Conservation (phyloP, 2,329 filamentous ascomycete genomes). For the Penicillium sp. region DNA sequence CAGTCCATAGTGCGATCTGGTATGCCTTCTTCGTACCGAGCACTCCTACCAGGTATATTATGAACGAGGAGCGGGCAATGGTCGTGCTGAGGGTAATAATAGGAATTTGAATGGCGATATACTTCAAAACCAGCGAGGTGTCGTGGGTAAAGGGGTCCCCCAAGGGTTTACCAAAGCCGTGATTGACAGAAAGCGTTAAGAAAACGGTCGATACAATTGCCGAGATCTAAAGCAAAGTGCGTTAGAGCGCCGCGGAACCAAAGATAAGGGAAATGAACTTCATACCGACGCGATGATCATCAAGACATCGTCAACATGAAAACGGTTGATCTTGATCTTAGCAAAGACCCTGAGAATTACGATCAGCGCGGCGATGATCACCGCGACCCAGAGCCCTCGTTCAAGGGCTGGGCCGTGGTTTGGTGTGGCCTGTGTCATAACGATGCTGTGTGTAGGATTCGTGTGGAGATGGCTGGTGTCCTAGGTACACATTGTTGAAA, state of each 20-base stretch:
- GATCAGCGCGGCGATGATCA: slow-evolving; percentile 31
- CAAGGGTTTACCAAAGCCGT: slow-evolving; percentile 34
- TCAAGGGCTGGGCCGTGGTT: slow-evolving; percentile 27
- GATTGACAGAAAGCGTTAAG: slow-evolving; percentile 27
- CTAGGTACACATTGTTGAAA: background rate
- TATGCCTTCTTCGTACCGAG: slow-evolving; percentile 31
- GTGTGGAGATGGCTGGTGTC: background rate
- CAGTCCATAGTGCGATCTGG: slow-evolving; percentile 26
- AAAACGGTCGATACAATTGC: slow-evolving; percentile 30
- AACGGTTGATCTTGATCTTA: slow-evolving; percentile 35
- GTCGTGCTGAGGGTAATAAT: slow-evolving; percentile 36
- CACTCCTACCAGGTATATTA: slow-evolving; percentile 32
- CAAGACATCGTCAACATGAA: slow-evolving; percentile 33
- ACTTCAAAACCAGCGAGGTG: slow-evolving; percentile 27
- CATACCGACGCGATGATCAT: slow-evolving; percentile 35
- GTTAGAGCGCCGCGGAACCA: background rate
- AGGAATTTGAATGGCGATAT: slow-evolving; percentile 32
- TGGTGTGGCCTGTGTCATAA: slow-evolving; percentile 8
- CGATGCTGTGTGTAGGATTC: background rate
- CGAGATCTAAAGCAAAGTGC: slow-evolving; percentile 18
- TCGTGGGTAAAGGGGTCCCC: slow-evolving; percentile 11
- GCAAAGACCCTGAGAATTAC: slow-evolving; percentile 31
- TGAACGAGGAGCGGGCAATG: slow-evolving; percentile 33
- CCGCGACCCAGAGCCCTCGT: slow-evolving; percentile 33
- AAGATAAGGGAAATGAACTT: background rate